Evolutionary conservation across 345 rosid genomes (phyloP).

Genomic region (Moringa oleifera): DNA sequence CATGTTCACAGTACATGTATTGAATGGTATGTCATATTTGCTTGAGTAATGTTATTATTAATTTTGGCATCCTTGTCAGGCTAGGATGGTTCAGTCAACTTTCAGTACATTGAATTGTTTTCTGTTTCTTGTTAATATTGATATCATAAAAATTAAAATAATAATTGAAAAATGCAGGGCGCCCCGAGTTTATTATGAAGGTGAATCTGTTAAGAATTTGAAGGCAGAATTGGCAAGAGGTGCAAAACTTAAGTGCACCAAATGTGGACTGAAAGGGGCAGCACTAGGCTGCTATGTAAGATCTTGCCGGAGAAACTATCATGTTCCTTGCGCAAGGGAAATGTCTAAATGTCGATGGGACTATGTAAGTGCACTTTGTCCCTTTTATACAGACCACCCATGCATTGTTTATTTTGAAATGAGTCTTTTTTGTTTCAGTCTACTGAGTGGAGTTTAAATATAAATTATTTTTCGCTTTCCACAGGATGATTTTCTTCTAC

Average conservation of each 20-base stretch:
- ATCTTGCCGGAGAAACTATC: constrained; percentile 75
- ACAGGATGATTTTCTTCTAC: constrained; percentile 66
- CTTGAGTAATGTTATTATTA: neutral
- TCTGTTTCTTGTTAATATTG: neutral
- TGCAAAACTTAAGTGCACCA: constrained; percentile 62
- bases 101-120: neutral
- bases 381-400: constrained; percentile 5
- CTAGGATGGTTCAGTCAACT: neutral
- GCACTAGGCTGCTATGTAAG: constrained; percentile 78
- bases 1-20: constrained; percentile 73
- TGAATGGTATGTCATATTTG: constrained; percentile 55
- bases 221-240: constrained; percentile 75
- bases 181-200: constrained; percentile 64
- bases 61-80: neutral
- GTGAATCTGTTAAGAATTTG: constrained; percentile 57
- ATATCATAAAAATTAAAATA: neutral
- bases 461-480: constrained; percentile 5
- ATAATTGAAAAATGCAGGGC: constrained; percentile 50
- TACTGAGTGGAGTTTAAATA: constrained; percentile 1
- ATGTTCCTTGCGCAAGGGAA: constrained; percentile 68
- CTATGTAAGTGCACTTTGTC: constrained; percentile 31
- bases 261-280: constrained; percentile 75
- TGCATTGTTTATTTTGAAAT: neutral
- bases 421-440: neutral
- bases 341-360: constrained; percentile 76